These are phyloP conservation scores for Clavispora santaluciae DNA, from an alignment of 805 yeast species.

Conservation along the genomic window DNA sequence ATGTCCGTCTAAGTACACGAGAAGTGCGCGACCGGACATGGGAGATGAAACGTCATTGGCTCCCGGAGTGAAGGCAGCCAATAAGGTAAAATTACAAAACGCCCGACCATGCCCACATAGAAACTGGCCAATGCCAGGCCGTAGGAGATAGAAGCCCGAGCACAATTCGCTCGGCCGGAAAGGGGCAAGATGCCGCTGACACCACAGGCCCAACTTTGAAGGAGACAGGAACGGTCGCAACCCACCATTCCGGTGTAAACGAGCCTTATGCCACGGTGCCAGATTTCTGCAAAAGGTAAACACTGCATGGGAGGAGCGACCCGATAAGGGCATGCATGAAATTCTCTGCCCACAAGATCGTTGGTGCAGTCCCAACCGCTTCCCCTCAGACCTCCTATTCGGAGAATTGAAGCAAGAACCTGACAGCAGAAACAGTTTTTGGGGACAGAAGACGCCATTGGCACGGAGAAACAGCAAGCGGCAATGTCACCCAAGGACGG, in stretches of 20 bases:
- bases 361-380: background rate
- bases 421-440: no score
- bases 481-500: no score
- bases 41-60: no score
- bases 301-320: background rate
- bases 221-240: background rate
- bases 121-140: no score
- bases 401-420: background rate
- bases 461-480: no score
- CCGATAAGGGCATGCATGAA: conserved; percentile 1
- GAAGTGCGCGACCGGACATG: no score
- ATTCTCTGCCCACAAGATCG: background rate
- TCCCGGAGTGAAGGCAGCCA: no score
- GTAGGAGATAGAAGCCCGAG: no score
- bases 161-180: background rate
- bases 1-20: no score
- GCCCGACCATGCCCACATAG: no score
- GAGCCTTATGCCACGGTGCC: background rate
- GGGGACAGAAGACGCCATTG: no score
- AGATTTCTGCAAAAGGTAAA: background rate
- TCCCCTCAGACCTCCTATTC: background rate
- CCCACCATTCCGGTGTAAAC: background rate
- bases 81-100: no score
- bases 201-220: background rate
- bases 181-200: background rate